Percentiles rank a stretch among this genome's conserved stretches.
These are phyloP conservation scores for Cladochytrium replicatum DNA, from an alignment of 192 early-diverging fungal genomes.

Conservation along the genomic window DNA sequence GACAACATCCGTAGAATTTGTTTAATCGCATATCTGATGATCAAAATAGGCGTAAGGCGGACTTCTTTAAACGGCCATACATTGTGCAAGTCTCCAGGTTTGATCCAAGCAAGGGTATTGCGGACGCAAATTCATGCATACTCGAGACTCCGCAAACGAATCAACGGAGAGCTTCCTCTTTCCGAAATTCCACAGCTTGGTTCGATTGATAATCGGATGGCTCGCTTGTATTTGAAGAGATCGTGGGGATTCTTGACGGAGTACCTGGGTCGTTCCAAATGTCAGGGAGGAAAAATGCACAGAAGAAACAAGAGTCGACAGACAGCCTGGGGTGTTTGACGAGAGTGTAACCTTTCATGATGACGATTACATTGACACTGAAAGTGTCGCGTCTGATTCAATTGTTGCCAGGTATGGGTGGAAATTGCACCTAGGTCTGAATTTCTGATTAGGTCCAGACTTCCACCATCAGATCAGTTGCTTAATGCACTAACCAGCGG, in stretches of 20 bases:
- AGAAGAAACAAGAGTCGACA: too few relatives aligned
- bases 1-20: conserved; percentile 10
- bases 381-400: background rate
- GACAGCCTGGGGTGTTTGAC: too few relatives aligned
- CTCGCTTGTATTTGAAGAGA: conserved; percentile 35
- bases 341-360: too few relatives aligned
- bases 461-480: conserved; percentile 73
- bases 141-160: conserved; percentile 44
- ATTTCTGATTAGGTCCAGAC: conserved; percentile 18
- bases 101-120: conserved; percentile 79
- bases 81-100: conserved; percentile 75
- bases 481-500: conserved; percentile 62
- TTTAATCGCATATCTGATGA: conserved; percentile 71
- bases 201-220: conserved; percentile 74
- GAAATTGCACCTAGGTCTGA: background rate
- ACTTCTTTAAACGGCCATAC: conserved; percentile 51
- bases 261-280: conserved; percentile 5
- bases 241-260: conserved; percentile 25
- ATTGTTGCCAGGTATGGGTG: background rate
- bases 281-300: conserved; percentile 1
- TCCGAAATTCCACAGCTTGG: conserved; percentile 59
- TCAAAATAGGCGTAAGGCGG: conserved; percentile 42
- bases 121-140: conserved; percentile 63
- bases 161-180: conserved; percentile 26
- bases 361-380: background rate